Percentiles rank a stretch among this genome's conserved stretches.
phyloP scores from a whole-genome alignment of 1,139 yeast genomes.

The Yamadazyma dushanensis region DNA sequence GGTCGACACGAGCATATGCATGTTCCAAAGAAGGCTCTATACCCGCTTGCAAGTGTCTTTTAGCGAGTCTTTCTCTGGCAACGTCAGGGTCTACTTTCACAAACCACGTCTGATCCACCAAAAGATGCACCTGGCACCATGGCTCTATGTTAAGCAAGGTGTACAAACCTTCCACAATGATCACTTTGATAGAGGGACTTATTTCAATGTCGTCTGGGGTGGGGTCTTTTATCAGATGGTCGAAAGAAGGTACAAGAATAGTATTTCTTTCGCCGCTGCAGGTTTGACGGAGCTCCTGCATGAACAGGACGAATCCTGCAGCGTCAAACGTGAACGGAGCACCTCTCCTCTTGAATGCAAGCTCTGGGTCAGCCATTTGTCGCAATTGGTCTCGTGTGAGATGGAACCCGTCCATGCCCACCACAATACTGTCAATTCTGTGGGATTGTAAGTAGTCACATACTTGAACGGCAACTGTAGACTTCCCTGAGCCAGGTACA shows the following conservation, averaged over 20 bases:
- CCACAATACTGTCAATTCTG: conserved; percentile 11
- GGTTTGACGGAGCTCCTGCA: conserved; percentile 18
- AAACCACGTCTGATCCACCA: conserved; percentile 47
- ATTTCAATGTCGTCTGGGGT: conserved; percentile 51
- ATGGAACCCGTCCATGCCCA: conserved; percentile 78
- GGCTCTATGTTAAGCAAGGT: conserved; percentile 48
- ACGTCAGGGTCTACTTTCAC: conserved; percentile 42
- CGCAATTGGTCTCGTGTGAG: conserved; percentile 56
- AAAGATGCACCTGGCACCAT: conserved; percentile 47
- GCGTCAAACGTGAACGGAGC: conserved; percentile 86
- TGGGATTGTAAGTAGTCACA: conserved; percentile 15
- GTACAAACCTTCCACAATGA: conserved; percentile 69
- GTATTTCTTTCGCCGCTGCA: conserved; percentile 11
- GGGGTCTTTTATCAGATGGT: conserved; percentile 72
- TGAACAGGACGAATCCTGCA: conserved; percentile 28
- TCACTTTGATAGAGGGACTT: conserved; percentile 42
- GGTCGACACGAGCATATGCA: conserved; percentile 63
- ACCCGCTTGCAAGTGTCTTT: conserved; percentile 74
- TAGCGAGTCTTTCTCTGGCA: conserved; percentile 61
- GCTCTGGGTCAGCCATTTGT: conserved; percentile 50
- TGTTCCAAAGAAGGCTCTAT: conserved; percentile 53
- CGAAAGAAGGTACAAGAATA: conserved; percentile 66
- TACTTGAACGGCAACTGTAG: conserved; percentile 54
- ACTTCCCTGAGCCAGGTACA: conserved; percentile 82
- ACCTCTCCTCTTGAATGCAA: conserved; percentile 70